These are phyloP conservation scores for Hibiscus mutabilis DNA, from an alignment of 345 rosid species.

Conservation along the genomic window DNA sequence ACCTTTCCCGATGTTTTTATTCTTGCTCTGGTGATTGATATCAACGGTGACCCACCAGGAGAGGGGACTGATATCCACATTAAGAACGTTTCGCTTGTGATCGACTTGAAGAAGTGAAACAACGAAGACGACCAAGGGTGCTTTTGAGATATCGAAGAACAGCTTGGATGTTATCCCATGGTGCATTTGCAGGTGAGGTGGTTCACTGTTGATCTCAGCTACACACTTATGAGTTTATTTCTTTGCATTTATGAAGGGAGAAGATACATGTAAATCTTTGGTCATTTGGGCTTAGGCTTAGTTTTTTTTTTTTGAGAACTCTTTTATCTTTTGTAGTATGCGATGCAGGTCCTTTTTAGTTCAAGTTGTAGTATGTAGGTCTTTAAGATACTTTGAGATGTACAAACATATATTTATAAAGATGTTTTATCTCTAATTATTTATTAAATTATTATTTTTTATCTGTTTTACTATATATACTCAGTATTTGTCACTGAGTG, in stretches of 20 bases:
- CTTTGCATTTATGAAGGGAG: conserved; percentile 24
- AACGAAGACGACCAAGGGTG: not conserved
- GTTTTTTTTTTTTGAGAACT: not conserved
- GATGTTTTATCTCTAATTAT: too few species aligned
- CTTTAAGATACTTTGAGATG: conserved; percentile 25
- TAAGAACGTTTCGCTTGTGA: conserved; percentile 1
- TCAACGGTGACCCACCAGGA: conserved; percentile 9
- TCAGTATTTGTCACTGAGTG: too few species aligned
- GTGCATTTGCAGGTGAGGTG: conserved; percentile 18
- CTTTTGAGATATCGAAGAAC: not conserved
- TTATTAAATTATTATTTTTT: too few species aligned
- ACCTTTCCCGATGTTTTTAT: conserved; percentile 13
- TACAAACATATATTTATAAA: conserved; percentile 11
- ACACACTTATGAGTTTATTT: not conserved
- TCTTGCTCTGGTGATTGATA: conserved; percentile 15
- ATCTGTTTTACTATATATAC: too few species aligned
- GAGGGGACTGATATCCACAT: not conserved
- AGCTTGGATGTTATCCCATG: conserved; percentile 4
- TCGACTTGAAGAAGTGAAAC: conserved; percentile 5
- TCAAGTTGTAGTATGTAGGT: too few species aligned
- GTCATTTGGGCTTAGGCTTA: conserved; percentile 19
- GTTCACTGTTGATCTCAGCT: conserved; percentile 13
- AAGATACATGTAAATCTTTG: conserved; percentile 32
- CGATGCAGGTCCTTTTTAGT: not conserved
- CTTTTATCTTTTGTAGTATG: conserved; percentile 10